Evolutionary conservation across 108 stramenopile species (phyloP), one percentile per base, ranked within the genome.

Genomic region (Craspedostauros australis): DNA sequence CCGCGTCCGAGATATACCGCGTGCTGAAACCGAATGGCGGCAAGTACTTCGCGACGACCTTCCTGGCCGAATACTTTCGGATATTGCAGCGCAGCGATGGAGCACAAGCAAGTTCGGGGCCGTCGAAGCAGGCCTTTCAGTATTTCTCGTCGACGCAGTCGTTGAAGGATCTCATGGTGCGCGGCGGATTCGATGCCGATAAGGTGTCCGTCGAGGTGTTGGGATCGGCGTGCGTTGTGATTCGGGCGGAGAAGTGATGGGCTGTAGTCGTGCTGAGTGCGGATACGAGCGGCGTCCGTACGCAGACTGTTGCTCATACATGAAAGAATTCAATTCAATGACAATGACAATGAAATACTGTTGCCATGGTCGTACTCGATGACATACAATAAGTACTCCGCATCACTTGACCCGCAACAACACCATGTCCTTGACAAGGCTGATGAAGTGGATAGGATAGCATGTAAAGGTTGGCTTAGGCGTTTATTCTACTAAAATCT

Each of bases 1-100:
- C 86, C 0, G 51, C 86, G 20, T 53, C 66, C 12, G 95, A 97
- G 63, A 84, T 93, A 60, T 62, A 86, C 58, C 84, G 96, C 3
- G 91, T 89, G 4, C 68, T 97, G 57, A 82, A 80, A 54, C 95
- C 96, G 5, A n/a, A n/a, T n/a, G 96, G 96, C 15, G 91, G 93
- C 15, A 65, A 80, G 14, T 95, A 91, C 56, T 97, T 94, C 69
- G 95, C 93, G 6, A 93, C 88, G 0, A 97, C 96, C 2, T 97
- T 97, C 64, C 45, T 93, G n/a, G 72, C 67, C 0, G 63, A 45
- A 7, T 89, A 86, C 64, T 88, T 91, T 60, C 20, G 46, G 0
- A 68, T 30, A n/a, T 31, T 77, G 23, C 41, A 43, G 23, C 59
- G 61, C 0, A 64, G 70, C 3, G 73, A 62, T 39, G 54, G 72